These are phyloP conservation scores for Magnusiomyces sp. DNA, from an alignment of 1,139 yeast species.

Conservation along the genomic window DNA sequence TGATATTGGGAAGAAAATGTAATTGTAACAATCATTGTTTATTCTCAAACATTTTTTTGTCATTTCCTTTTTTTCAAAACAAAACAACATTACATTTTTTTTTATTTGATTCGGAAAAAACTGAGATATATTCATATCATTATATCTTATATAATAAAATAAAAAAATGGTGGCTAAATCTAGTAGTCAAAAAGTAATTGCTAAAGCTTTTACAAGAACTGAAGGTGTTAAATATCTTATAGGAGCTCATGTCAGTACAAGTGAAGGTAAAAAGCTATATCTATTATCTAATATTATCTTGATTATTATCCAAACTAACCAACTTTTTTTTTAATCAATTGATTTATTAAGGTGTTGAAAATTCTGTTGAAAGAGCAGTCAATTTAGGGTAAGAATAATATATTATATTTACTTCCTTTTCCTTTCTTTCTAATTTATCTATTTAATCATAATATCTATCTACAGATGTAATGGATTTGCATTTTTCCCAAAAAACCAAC, in stretches of 20 bases:
- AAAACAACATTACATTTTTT: too few species aligned
- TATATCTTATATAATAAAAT: too few species aligned
- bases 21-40: too few species aligned
- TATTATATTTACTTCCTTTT: neutral
- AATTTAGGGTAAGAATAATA: slow-evolving; percentile 50
- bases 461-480: slow-evolving; percentile 65
- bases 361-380: slow-evolving; percentile 66
- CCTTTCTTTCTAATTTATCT: neutral
- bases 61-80: too few species aligned
- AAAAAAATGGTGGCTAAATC: neutral
- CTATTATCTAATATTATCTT: neutral
- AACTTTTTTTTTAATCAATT: neutral
- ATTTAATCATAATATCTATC: neutral
- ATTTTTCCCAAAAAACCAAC: slow-evolving; percentile 78
- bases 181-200: neutral
- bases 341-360: slow-evolving; percentile 44
- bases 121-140: too few species aligned
- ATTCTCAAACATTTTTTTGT: too few species aligned
- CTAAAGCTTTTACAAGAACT: slow-evolving; percentile 5
- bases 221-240: slow-evolving; percentile 20
- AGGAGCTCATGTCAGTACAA: slow-evolving; percentile 33
- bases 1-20: too few species aligned
- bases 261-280: slow-evolving; percentile 24
- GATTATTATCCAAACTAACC: neutral
- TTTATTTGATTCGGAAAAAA: too few species aligned